Base-by-base conservation (phyloP, 768 basidiomycete genomes). In the Rhizopogon roseolus region DNA sequence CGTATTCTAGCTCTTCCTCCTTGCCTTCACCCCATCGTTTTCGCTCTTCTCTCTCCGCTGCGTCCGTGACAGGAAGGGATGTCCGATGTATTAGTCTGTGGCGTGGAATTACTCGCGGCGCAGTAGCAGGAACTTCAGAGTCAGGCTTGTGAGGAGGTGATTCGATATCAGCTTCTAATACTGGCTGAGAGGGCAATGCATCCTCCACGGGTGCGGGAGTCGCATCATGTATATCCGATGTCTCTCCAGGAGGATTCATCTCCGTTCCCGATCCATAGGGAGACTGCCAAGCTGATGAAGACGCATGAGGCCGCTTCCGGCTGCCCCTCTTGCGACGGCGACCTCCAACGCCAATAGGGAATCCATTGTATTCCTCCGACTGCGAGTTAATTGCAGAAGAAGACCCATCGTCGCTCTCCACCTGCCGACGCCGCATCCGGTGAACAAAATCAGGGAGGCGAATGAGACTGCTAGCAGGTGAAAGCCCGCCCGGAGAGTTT, bases 321-420 rank as follows among this genome's bases (percentile, higher is more conserved):
- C 41, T 56, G 28, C 10, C 45, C 22, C 53, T 53, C 45, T 49
- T 45, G 16, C 41, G 60, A 45, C 40, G 48, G 29, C 38, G 29
- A 8, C 34, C 13, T 3, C 19, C 3, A 19, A 42, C 48, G 52
- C 58, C 64, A 36, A 62, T 57, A 7, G 61, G 62, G 2, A 65
- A 69, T 37, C 64, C 63, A 8, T 60, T 64, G 51, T 66, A 66
- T 27, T 71, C 68, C 45, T 80, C 80, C 4, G 77, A 80, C 10
- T 75, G 63, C 0, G 80, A 81, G 53, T 75, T 71, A 17, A 70
- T 64, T 0, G 71, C 68, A 0, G 81, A 81, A 6, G 76, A 76
- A 6, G 74, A 72, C 1, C 69, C 76, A 11, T 76, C 81, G 50
- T 79, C 81, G 42, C 80, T 81, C 41, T 71, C 73, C 9, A 62